phyloP scores from a whole-genome alignment of 2,329 filamentous ascomycete genomes.

The Pseudogymnoascus sp. region DNA sequence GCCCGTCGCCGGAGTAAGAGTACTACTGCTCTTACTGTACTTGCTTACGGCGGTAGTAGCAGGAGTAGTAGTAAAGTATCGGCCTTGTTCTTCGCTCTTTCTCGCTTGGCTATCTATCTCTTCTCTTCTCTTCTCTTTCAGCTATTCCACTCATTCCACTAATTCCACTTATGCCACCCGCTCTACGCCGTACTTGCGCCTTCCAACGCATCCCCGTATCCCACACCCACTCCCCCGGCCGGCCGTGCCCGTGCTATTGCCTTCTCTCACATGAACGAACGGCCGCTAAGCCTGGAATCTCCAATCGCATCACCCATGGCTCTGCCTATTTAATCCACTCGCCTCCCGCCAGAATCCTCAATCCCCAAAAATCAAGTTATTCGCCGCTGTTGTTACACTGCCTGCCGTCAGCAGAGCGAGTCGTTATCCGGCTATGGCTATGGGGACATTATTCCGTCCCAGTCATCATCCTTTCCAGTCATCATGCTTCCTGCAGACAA shows the following conservation, averaged over 20 bases:
- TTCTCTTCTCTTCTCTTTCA: not conserved
- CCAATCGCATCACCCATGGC: not conserved
- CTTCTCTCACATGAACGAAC: not conserved
- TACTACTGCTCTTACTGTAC: not conserved
- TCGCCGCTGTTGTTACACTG: not conserved
- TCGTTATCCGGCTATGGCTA: not conserved
- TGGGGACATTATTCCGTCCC: not conserved
- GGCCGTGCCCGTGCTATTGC: not conserved
- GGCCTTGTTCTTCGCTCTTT: not conserved
- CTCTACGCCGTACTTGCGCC: not conserved
- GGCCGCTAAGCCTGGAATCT: not conserved
- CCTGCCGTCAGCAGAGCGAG: not conserved
- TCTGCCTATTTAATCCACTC: slow-evolving; percentile 9
- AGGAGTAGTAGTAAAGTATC: not conserved
- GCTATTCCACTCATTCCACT: slow-evolving; percentile 5
- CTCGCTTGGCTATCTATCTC: slow-evolving; percentile 7
- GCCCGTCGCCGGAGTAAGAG: not conserved
- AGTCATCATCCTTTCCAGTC: not conserved
- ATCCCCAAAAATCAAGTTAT: slow-evolving; percentile 7
- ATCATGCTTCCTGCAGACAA: not conserved
- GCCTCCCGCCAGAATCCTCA: not conserved
- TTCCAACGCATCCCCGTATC: not conserved
- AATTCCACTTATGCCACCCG: not conserved
- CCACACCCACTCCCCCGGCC: not conserved
- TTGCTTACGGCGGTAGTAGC: too few species aligned